phyloP scores from a whole-genome alignment of 1,284 basidiomycete species.

The Trichosporon sp. region DNA sequence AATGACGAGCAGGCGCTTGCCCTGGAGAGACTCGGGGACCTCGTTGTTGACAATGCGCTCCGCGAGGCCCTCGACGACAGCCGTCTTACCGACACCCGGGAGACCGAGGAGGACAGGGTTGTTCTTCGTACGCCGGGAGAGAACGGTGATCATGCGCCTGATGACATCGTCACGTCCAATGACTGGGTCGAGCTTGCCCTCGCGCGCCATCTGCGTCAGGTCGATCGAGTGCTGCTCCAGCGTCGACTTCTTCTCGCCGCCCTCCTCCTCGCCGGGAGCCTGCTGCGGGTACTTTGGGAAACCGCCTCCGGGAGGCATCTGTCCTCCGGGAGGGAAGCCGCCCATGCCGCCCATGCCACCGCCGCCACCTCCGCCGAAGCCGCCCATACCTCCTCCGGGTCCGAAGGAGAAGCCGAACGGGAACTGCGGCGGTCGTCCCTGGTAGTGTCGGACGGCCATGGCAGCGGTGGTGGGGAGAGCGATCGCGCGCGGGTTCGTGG shows the following conservation, averaged over 20 bases:
- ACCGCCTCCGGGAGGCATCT: constrained; percentile 9
- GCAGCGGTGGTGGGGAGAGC: neutral
- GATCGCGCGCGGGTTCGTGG: neutral
- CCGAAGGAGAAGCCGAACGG: constrained; percentile 16
- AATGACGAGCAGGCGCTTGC: constrained; percentile 77
- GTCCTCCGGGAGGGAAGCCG: constrained; percentile 6
- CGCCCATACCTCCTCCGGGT: constrained; percentile 11
- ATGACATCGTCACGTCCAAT: constrained; percentile 93
- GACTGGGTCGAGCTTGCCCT: constrained; percentile 85
- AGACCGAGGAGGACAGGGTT: constrained; percentile 71
- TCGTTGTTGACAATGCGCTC: constrained; percentile 85
- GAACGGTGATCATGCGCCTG: constrained; percentile 78
- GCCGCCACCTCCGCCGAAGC: constrained; percentile 7
- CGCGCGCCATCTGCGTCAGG: constrained; percentile 75
- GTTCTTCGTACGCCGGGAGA: constrained; percentile 76
- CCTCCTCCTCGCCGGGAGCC: constrained; percentile 65
- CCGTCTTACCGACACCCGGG: constrained; percentile 87
- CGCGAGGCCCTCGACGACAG: constrained; percentile 84
- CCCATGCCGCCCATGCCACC: neutral
- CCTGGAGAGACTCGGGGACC: constrained; percentile 83
- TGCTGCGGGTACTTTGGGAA: constrained; percentile 31
- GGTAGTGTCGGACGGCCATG: constrained; percentile 15
- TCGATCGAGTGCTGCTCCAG: constrained; percentile 83
- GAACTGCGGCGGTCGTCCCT: constrained; percentile 15
- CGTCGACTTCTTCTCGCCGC: constrained; percentile 57